Evolutionary conservation across 2,329 filamentous ascomycete species (phyloP).

Genomic region (Fusarium chlamydosporum): DNA sequence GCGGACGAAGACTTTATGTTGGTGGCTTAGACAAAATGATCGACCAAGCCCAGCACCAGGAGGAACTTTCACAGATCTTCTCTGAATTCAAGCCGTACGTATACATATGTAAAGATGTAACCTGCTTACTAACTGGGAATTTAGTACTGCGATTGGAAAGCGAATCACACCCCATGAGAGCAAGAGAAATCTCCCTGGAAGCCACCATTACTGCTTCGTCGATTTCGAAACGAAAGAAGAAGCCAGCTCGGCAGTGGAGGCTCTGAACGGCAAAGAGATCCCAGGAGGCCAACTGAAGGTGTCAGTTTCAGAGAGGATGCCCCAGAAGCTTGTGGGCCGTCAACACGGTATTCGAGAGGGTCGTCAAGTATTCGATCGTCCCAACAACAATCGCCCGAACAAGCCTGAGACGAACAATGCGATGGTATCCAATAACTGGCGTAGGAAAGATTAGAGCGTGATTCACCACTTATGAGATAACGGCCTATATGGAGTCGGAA

Average conservation of each 20-base stretch:
- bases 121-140: neutral
- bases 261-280: constrained; percentile 41
- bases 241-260: constrained; percentile 63
- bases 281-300: constrained; percentile 23
- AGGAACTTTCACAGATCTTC: constrained; percentile 64
- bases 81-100: constrained; percentile 57
- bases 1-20: constrained; percentile 63
- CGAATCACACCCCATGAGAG: constrained; percentile 71
- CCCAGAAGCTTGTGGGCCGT: constrained; percentile 16
- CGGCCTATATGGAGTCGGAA: neutral
- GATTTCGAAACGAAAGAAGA: constrained; percentile 70
- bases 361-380: constrained; percentile 3
- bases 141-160: constrained; percentile 58
- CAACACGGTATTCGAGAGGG: constrained; percentile 7
- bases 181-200: constrained; percentile 65
- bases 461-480: neutral
- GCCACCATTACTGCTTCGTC: constrained; percentile 76
- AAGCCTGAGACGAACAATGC: constrained; percentile 18
- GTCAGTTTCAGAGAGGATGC: constrained; percentile 13
- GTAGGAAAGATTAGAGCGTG: constrained; percentile 3
- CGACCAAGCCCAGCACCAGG: constrained; percentile 62
- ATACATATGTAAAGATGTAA: fast-evolving
- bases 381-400: constrained; percentile 2
- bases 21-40: constrained; percentile 65
- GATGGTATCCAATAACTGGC: constrained; percentile 30